Evolutionary conservation across 164 flowering plant genomes (phyloP), one percentile per base, ranked within the genome.

Genomic region (Paratinospora sagittata): DNA sequence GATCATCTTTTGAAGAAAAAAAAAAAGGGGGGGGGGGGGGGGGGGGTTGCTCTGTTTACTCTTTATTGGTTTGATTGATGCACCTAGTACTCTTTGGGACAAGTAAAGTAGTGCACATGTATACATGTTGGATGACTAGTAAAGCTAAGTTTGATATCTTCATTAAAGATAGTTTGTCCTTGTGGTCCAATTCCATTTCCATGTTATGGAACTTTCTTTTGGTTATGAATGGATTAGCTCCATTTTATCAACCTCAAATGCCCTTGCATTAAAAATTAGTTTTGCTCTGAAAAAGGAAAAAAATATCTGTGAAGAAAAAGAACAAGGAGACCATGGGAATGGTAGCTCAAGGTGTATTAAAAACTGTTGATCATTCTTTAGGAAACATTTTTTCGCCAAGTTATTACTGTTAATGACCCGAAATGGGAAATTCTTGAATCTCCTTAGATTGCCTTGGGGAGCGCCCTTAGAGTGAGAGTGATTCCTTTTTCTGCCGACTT

Each of bases 71-170:
- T 62, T 27, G 17, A 62, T 26, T 62, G 65, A 17, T 12, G 17
- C 16, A 13, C 34, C 16, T 24, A 14, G 65, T 62, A 26, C 19
- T 62, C 34, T 62, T 3, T 27, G 34, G 65, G 63, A 60, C 30
- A 60, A 60, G 12, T 60, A 6, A 60, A 60, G 63, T 49, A 19
- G 16, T 49, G 27, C 30, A 60, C 63, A 60, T 60, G 63, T 23
- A 10, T 60, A n/a, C n/a, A 10, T 60, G 63, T 60, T 23, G 65
- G 36, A 62, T 26, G 17, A 62, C 33, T 27, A 27, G 27, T 27
- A 62, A 62, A 62, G 65, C 19, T 62, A 62, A 62, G 65, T 1
- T 62, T 62, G 65, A 62, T 62, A 62, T 62, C 65, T 24, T 62
- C 65, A 62, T 27, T 27, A 62, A 62, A 62, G 19, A 17, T 11